A percentile compares a stretch with the other conserved stretches of the same genome.
Conservation (phyloP, 2,329 filamentous ascomycete genomes). For the Fusarium sublunatum region DNA sequence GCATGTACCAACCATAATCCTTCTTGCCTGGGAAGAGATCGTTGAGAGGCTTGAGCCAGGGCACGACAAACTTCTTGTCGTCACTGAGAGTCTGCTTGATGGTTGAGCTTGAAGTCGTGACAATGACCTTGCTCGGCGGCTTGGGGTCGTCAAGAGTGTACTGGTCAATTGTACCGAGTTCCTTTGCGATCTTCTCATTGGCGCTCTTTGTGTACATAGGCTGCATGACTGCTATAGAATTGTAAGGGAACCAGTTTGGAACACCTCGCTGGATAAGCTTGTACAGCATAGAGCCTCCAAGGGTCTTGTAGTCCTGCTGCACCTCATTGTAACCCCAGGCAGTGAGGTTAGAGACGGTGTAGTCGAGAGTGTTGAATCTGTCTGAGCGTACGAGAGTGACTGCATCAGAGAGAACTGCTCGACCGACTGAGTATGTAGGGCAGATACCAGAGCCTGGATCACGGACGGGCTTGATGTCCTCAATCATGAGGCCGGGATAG, state of each 20-base stretch:
- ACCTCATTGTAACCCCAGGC: constrained; percentile 57
- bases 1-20: constrained; percentile 54
- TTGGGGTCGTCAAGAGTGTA: constrained; percentile 51
- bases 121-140: constrained; percentile 48
- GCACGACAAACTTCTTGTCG: constrained; percentile 49
- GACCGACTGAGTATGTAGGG: constrained; percentile 62
- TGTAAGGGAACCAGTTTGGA: constrained; percentile 57
- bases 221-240: constrained; percentile 59
- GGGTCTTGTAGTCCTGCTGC: constrained; percentile 48
- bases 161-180: constrained; percentile 52
- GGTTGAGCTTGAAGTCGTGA: constrained; percentile 41
- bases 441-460: constrained; percentile 57
- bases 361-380: constrained; percentile 67
- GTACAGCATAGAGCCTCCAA: constrained; percentile 58
- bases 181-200: constrained; percentile 54
- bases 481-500: constrained; percentile 75
- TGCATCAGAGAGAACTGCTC: constrained; percentile 69
- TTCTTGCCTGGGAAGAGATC: constrained; percentile 52
- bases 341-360: constrained; percentile 55
- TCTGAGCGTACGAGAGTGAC: constrained; percentile 69
- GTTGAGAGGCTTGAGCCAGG: constrained; percentile 50
- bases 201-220: constrained; percentile 59
- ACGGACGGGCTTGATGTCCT: constrained; percentile 64
- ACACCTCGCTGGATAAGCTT: constrained; percentile 59
- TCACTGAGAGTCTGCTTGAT: constrained; percentile 51